These are phyloP conservation scores for Colletotrichum musicola DNA, from an alignment of 2,329 filamentous ascomycete genomes.

Conservation along the genomic window DNA sequence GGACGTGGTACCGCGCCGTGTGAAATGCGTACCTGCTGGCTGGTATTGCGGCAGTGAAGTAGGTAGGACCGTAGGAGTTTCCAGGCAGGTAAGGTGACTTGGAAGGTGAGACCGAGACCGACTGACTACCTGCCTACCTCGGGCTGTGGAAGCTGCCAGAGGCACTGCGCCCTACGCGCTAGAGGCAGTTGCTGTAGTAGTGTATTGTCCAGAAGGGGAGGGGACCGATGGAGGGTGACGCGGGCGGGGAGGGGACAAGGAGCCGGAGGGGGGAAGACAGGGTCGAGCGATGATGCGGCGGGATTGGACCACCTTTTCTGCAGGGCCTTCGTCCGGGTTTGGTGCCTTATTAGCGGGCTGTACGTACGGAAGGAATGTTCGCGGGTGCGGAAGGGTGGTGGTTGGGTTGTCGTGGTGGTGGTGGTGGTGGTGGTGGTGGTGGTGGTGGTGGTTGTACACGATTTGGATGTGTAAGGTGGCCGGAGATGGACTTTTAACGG, in stretches of 20 bases:
- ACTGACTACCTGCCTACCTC: neutral
- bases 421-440: neutral
- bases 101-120: neutral
- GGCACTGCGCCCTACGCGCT: neutral
- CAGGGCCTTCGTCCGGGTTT: conserved; percentile 28
- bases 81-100: neutral
- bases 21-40: conserved; percentile 15
- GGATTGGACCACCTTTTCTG: conserved; percentile 28
- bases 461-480: conserved; percentile 10
- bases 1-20: neutral
- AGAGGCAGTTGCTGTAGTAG: neutral
- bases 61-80: neutral
- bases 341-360: neutral
- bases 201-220: conserved; percentile 22
- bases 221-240: conserved; percentile 28
- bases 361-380: neutral
- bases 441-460: conserved; percentile 2
- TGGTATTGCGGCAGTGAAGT: conserved; percentile 1
- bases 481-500: neutral
- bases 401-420: neutral
- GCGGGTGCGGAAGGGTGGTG: neutral
- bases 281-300: conserved; percentile 32
- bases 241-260: conserved; percentile 15
- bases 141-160: neutral
- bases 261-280: conserved; percentile 31